Conservation (phyloP, 768 basidiomycete genomes). For the Tylopilus vinaceipallidus region DNA sequence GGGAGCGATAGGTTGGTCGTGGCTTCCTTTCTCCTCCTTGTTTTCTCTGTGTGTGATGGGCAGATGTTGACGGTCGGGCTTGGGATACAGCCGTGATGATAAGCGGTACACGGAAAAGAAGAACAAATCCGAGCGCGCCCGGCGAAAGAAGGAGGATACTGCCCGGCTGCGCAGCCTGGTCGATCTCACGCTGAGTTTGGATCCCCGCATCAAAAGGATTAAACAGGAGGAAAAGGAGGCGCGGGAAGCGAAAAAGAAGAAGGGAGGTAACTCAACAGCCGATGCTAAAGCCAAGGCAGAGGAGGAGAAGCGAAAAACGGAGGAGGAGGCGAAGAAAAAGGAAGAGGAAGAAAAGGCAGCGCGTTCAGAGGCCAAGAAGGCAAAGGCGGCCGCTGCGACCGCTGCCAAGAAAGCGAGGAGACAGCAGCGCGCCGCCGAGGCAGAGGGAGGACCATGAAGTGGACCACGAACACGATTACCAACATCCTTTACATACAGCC, state of each 20-base stretch:
- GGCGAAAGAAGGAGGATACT: slow-evolving; percentile 96
- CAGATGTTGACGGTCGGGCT: slow-evolving; percentile 9
- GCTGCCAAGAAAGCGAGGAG: slow-evolving; percentile 89
- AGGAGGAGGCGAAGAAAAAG: slow-evolving; percentile 70
- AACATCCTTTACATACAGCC: neutral
- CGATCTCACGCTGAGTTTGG: slow-evolving; percentile 76
- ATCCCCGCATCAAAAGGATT: slow-evolving; percentile 96
- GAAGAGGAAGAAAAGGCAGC: slow-evolving; percentile 81
- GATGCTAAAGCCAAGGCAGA: slow-evolving; percentile 53
- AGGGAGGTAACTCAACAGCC: slow-evolving; percentile 39
- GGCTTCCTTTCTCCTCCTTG: neutral
- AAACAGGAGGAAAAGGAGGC: slow-evolving; percentile 96
- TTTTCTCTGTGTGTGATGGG: neutral
- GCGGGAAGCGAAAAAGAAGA: slow-evolving; percentile 86
- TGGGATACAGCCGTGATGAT: slow-evolving; percentile 78
- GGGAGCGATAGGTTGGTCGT: slow-evolving; percentile 83
- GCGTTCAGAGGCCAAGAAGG: slow-evolving; percentile 78
- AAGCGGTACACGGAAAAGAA: slow-evolving; percentile 99
- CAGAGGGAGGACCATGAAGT: slow-evolving; percentile 9
- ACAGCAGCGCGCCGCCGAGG: slow-evolving; percentile 53
- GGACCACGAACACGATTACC: neutral
- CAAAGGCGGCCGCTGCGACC: slow-evolving; percentile 81
- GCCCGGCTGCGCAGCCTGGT: slow-evolving; percentile 85
- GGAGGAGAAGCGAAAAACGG: slow-evolving; percentile 60
- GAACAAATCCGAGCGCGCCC: slow-evolving; percentile 95